Percentiles rank a stretch among this genome's conserved stretches.
phyloP scores from a whole-genome alignment of 306 rosid species.

The Cucumis hystrix region DNA sequence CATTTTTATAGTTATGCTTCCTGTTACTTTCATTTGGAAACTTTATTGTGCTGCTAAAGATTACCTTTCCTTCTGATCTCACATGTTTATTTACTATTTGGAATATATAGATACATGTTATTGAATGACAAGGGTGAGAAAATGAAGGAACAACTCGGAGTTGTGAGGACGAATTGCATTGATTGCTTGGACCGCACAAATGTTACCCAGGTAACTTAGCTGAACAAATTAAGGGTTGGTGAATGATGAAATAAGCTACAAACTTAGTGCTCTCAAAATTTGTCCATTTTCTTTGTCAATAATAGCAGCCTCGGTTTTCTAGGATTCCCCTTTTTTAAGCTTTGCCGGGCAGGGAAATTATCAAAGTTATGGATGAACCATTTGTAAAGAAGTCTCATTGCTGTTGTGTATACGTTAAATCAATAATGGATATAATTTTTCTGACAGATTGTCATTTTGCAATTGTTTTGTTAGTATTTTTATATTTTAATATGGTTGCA shows the following conservation, averaged over 20 bases:
- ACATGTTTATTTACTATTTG: conserved; percentile 10
- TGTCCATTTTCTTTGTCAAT: not conserved
- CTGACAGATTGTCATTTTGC: not conserved
- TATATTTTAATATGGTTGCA: conserved; percentile 26
- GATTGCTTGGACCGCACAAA: conserved; percentile 98
- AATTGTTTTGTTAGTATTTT: not conserved
- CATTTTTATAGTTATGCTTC: not conserved
- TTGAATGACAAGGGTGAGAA: conserved; percentile 82
- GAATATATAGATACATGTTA: conserved; percentile 58
- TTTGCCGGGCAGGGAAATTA: not conserved
- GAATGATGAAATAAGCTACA: not conserved
- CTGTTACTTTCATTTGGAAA: not conserved
- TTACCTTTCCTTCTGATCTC: not conserved
- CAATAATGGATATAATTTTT: not conserved
- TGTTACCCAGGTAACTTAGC: conserved; percentile 80
- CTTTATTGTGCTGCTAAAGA: not conserved
- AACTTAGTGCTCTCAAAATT: not conserved
- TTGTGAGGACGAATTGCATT: conserved; percentile 85
- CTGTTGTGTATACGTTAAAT: not conserved
- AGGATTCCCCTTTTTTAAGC: not conserved
- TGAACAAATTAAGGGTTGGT: not conserved
- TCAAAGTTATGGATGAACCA: not conserved
- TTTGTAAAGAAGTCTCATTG: not conserved
- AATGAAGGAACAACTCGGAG: conserved; percentile 94
- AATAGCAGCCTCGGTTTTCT: not conserved